A percentile compares a stretch with the other conserved stretches of the same genome.
phyloP scores from a whole-genome alignment of 192 early-diverging fungal species.

The Phycomyces blakesleeanus region DNA sequence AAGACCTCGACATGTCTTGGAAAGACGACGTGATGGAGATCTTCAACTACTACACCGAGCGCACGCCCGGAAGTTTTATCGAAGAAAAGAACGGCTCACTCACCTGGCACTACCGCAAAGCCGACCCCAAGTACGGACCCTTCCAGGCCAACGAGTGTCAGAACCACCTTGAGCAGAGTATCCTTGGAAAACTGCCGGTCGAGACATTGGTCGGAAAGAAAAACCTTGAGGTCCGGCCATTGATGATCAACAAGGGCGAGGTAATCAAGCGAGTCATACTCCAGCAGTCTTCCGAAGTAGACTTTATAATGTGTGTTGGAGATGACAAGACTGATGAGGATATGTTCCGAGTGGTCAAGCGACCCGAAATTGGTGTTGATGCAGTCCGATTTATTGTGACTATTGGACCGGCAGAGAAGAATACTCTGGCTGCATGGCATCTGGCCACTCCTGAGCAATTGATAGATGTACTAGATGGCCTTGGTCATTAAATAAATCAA shows the following conservation, averaged over 20 bases:
- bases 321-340: conserved; percentile 99
- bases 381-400: conserved; percentile 44
- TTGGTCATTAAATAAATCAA: not conserved
- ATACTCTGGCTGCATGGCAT: conserved; percentile 84
- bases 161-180: conserved; percentile 87
- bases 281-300: conserved; percentile 53
- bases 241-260: conserved; percentile 94
- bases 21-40: conserved; percentile 90
- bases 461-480: conserved; percentile 30
- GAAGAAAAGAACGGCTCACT: conserved; percentile 89
- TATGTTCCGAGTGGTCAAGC: conserved; percentile 66
- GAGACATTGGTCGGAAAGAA: conserved; percentile 96
- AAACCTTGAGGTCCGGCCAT: conserved; percentile 91
- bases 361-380: not conserved
- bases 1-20: conserved; percentile 83
- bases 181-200: conserved; percentile 89
- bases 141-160: conserved; percentile 99
- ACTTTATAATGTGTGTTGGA: conserved; percentile 92
- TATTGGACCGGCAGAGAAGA: conserved; percentile 80
- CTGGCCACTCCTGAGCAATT: conserved; percentile 64
- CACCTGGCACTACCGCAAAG: conserved; percentile 96
- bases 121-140: conserved; percentile 87
- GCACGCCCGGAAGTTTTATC: conserved; percentile 89
- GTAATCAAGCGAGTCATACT: conserved; percentile 82
- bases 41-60: conserved; percentile 92